A percentile compares a stretch with the other conserved stretches of the same genome.
phyloP scores from a whole-genome alignment of 169 alveolate genomes.

The Eimeria praecox region DNA sequence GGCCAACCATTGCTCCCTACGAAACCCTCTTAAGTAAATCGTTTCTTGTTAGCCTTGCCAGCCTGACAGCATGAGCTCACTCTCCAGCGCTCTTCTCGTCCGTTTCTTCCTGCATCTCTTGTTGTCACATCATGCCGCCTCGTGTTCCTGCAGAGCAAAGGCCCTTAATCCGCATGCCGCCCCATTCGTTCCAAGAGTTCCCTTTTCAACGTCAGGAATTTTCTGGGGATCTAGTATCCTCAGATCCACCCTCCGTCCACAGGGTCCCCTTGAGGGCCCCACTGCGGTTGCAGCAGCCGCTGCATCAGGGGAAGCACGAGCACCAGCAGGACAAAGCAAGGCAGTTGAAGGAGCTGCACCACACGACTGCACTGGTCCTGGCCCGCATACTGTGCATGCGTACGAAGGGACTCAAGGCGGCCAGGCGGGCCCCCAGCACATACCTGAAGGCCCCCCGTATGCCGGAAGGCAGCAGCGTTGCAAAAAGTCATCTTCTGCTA shows the following conservation, averaged over 20 bases:
- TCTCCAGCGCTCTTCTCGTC: background rate
- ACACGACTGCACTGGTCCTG: background rate
- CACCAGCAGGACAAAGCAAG: background rate
- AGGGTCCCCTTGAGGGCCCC: background rate
- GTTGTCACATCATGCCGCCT: background rate
- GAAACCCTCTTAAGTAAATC: constrained; percentile 3
- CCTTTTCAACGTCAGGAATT: background rate
- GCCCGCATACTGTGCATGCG: background rate
- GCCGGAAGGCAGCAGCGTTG: background rate
- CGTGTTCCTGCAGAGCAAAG: constrained; percentile 5
- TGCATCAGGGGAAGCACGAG: background rate
- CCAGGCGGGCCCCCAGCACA: background rate
- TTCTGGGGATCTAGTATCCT: background rate
- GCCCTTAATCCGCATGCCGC: constrained; percentile 62
- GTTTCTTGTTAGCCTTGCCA: background rate
- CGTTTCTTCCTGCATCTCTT: background rate
- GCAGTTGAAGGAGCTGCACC: background rate
- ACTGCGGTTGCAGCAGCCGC: background rate
- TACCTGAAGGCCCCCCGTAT: background rate
- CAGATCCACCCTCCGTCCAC: background rate
- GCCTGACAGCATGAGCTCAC: background rate
- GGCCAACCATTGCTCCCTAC: background rate
- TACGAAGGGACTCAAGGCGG: background rate
- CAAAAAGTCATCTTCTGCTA: constrained; percentile 39
- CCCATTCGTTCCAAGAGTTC: constrained; percentile 42